Evolutionary conservation across 768 basidiomycete genomes (phyloP).

Genomic region (Leccinum uliginosum): DNA sequence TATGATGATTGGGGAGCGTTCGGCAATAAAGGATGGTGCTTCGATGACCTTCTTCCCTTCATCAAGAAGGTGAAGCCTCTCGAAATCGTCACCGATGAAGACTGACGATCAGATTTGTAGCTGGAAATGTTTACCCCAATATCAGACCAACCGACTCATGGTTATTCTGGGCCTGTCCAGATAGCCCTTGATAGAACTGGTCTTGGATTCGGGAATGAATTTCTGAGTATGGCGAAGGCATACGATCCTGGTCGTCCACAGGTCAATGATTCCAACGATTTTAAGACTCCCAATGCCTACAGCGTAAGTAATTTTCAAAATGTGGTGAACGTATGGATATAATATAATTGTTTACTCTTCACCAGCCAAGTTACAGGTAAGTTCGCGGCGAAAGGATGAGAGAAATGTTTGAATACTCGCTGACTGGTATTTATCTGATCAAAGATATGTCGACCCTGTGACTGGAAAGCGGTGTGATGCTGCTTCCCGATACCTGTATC

Average conservation of each 20-base stretch:
- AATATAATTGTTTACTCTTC: background rate
- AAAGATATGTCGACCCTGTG: conserved; percentile 48
- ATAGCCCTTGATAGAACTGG: conserved; percentile 12
- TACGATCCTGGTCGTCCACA: conserved; percentile 48
- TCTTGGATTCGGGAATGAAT: conserved; percentile 33
- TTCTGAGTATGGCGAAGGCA: conserved; percentile 39
- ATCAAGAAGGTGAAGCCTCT: conserved; percentile 44
- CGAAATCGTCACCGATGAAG: conserved; percentile 32
- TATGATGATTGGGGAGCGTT: conserved; percentile 56
- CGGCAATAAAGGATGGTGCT: conserved; percentile 59
- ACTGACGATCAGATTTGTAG: conserved; percentile 32
- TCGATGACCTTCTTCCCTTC: conserved; percentile 51
- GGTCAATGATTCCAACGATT: conserved; percentile 15
- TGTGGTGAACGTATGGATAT: background rate
- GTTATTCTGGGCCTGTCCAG: conserved; percentile 31
- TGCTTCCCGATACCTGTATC: conserved; percentile 34
- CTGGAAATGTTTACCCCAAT: conserved; percentile 33
- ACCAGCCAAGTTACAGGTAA: conserved; percentile 20
- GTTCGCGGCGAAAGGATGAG: background rate
- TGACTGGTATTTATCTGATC: background rate
- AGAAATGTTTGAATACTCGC: background rate
- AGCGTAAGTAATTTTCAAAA: conserved; percentile 16
- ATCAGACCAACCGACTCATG: conserved; percentile 32
- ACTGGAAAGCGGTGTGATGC: conserved; percentile 31
- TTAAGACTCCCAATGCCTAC: conserved; percentile 29